Percentiles rank a stretch among this genome's conserved stretches.
Evolutionary conservation across 306 rosid species (phyloP).

Genomic region (Glycine soja): DNA sequence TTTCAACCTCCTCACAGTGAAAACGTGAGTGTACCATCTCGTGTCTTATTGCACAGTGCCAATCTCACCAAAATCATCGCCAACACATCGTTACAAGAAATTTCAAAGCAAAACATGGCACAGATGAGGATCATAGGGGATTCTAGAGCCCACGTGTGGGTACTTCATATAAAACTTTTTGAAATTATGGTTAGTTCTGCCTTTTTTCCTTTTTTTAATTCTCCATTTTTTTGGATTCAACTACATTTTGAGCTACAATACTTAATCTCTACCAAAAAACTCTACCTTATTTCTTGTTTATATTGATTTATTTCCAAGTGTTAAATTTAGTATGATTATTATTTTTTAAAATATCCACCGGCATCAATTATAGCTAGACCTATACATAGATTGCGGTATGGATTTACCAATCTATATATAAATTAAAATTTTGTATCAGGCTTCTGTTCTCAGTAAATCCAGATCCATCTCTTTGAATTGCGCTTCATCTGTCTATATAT

Average conservation of each 20-base stretch:
- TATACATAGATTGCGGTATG: no score
- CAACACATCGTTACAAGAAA: slow-evolving; percentile 42
- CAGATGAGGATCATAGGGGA: slow-evolving; percentile 54
- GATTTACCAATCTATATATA: no score
- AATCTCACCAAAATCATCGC: slow-evolving; percentile 46
- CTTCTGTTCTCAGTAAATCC: no score
- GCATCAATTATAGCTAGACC: no score
- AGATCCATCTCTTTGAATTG: no score
- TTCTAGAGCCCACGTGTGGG: slow-evolving; percentile 53
- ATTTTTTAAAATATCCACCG: background rate
- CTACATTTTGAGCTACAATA: no score
- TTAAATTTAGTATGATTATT: background rate
- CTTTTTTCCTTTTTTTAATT: background rate
- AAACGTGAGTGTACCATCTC: slow-evolving; percentile 38
- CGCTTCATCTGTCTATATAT: no score
- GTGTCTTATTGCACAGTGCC: slow-evolving; percentile 50
- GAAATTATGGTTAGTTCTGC: slow-evolving; percentile 53
- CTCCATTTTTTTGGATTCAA: background rate
- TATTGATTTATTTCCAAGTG: background rate
- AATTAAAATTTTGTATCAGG: slow-evolving; percentile 35
- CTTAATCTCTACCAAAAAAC: background rate
- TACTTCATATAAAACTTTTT: slow-evolving; percentile 44
- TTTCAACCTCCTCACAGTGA: slow-evolving; percentile 61
- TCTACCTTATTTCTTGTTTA: background rate
- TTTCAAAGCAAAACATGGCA: slow-evolving; percentile 36